Percentiles rank a stretch among this genome's conserved stretches.
Evolutionary conservation across 306 rosid species (phyloP).

Genomic region (Glycine tomentella): DNA sequence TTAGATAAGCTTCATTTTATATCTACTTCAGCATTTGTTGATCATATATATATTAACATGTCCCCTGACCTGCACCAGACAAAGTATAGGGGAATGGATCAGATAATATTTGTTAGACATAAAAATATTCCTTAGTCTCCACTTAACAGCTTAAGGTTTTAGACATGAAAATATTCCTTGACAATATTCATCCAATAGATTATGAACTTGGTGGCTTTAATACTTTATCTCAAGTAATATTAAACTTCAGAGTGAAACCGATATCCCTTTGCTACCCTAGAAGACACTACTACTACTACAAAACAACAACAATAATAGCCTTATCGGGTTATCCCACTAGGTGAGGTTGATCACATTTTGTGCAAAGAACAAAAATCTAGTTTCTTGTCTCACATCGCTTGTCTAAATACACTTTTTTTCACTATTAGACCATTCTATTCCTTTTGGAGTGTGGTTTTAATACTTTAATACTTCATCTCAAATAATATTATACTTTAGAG

Average conservation of each 20-base stretch:
- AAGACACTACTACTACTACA: slow-evolving; percentile 8
- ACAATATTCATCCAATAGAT: slow-evolving; percentile 3
- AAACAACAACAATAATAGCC: not conserved
- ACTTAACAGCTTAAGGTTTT: slow-evolving; percentile 3
- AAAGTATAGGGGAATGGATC: not conserved
- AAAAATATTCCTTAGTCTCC: not conserved
- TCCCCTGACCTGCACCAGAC: slow-evolving; percentile 10
- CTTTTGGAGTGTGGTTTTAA: too few relatives aligned
- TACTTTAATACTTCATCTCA: too few relatives aligned
- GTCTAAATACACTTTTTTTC: too few relatives aligned
- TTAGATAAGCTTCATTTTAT: slow-evolving; percentile 5
- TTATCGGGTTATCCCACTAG: too few relatives aligned
- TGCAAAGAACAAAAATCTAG: too few relatives aligned
- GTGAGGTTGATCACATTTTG: too few relatives aligned
- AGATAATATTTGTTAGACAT: slow-evolving; percentile 7
- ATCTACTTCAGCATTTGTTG: slow-evolving; percentile 16
- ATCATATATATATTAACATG: not conserved
- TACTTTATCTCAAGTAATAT: not conserved
- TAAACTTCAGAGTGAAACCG: not conserved
- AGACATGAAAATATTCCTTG: not conserved
- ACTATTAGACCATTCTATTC: too few relatives aligned
- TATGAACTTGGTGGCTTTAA: slow-evolving; percentile 19
- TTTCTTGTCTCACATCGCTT: too few relatives aligned
- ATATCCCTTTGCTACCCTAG: not conserved
- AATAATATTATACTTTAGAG: too few relatives aligned